Evolutionary conservation across 228 moss, liverwort and hornwort genomes (phyloP).

Genomic region (Sphagnum magellanicum): DNA sequence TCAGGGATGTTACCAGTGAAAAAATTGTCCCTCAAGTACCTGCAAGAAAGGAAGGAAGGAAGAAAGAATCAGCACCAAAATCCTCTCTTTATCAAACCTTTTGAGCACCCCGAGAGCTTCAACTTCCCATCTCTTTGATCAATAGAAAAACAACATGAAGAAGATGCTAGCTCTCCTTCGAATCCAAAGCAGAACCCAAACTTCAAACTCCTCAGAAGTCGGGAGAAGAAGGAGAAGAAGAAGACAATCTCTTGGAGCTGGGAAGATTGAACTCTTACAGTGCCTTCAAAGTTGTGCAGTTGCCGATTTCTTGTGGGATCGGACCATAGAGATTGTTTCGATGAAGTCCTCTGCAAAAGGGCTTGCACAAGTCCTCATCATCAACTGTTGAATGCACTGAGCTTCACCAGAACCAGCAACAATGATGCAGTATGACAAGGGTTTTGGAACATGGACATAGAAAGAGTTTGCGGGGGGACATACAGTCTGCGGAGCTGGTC

Average conservation of each 20-base stretch:
- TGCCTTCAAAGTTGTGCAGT: slow-evolving; percentile 47
- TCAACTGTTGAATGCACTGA: neutral
- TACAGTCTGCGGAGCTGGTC: slow-evolving; percentile 71
- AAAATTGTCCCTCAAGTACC: slow-evolving; percentile 60
- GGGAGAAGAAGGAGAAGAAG: neutral
- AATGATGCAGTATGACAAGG: neutral
- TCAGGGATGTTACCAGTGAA: slow-evolving; percentile 58
- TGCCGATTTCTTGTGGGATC: slow-evolving; percentile 59
- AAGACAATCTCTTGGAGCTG: slow-evolving; percentile 1
- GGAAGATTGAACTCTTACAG: slow-evolving; percentile 37
- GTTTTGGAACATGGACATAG: neutral
- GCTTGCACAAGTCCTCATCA: neutral
- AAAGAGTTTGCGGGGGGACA: neutral
- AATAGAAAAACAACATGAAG: too few relatives aligned
- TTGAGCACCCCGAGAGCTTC: too few relatives aligned
- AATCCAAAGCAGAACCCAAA: too few relatives aligned
- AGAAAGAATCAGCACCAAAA: neutral
- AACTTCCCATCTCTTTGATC: too few relatives aligned
- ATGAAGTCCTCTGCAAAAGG: slow-evolving; percentile 57
- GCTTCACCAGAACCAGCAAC: neutral
- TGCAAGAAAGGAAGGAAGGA: slow-evolving; percentile 5
- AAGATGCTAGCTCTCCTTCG: too few relatives aligned
- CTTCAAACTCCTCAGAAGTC: too few relatives aligned
- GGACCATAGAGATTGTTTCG: slow-evolving; percentile 65
- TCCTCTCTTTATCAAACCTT: too few relatives aligned